Evolutionary conservation across 768 basidiomycete species (phyloP).

Genomic region (Xerocomellus amylosporus): DNA sequence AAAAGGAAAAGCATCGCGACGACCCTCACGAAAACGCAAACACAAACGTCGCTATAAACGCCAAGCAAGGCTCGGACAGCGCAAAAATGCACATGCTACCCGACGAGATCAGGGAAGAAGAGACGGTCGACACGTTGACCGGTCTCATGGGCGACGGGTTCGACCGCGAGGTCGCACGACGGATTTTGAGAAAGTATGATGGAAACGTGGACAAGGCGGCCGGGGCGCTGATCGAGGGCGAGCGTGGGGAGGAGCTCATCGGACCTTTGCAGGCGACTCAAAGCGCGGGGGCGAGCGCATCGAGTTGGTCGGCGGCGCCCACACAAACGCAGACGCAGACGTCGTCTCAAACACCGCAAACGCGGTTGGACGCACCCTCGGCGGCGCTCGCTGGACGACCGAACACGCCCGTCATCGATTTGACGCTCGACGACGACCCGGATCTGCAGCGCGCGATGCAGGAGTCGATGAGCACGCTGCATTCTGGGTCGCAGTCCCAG

Average conservation of each 20-base stretch:
- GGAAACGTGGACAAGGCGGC: slow-evolving; percentile 58
- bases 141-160: slow-evolving; percentile 40
- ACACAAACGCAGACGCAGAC: background rate
- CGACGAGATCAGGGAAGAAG: slow-evolving; percentile 30
- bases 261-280: background rate
- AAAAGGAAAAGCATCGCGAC: background rate
- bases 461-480: slow-evolving; percentile 47
- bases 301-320: slow-evolving; percentile 1
- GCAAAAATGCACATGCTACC: slow-evolving; percentile 19
- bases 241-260: slow-evolving; percentile 38
- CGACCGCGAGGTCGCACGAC: slow-evolving; percentile 47
- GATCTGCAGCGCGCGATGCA: slow-evolving; percentile 51
- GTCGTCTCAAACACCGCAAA: slow-evolving; percentile 5
- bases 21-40: too few relatives aligned
- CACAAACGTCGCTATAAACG: too few relatives aligned
- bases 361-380: slow-evolving; percentile 11
- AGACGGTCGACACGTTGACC: slow-evolving; percentile 33
- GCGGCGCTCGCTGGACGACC: slow-evolving; percentile 17
- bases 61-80: too few relatives aligned
- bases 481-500: slow-evolving; percentile 24
- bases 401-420: slow-evolving; percentile 48
- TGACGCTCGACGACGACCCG: slow-evolving; percentile 56
- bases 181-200: slow-evolving; percentile 58
- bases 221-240: slow-evolving; percentile 52
- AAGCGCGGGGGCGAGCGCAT: background rate